phyloP scores from a whole-genome alignment of 805 yeast genomes.

The Candida succiphila region DNA sequence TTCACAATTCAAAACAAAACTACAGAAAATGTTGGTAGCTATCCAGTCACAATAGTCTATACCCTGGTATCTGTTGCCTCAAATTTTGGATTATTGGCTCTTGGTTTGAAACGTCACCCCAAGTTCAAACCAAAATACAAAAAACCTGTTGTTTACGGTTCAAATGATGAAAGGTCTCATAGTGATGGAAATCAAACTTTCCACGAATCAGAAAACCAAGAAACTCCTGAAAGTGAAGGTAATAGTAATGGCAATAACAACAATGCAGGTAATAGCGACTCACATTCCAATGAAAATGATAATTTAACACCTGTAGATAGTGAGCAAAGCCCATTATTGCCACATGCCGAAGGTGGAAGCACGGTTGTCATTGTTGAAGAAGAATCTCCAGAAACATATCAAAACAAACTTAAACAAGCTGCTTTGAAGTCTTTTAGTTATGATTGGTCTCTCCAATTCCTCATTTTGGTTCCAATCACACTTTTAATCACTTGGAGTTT shows the following conservation, averaged over 20 bases:
- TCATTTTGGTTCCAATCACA: conserved; percentile 57
- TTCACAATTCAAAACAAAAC: conserved; percentile 39
- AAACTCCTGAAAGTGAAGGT: neutral
- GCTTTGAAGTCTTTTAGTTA: conserved; percentile 43
- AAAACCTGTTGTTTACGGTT: conserved; percentile 13
- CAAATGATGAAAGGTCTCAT: conserved; percentile 5
- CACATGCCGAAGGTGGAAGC: conserved; percentile 5
- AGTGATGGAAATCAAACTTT: conserved; percentile 1
- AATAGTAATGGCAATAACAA: conserved; percentile 3
- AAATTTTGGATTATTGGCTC: conserved; percentile 42
- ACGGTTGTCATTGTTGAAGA: conserved; percentile 15
- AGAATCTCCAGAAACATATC: conserved; percentile 15
- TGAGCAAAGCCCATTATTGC: conserved; percentile 1
- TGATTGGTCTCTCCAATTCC: conserved; percentile 75
- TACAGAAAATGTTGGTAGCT: conserved; percentile 45
- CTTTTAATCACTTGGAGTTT: conserved; percentile 42
- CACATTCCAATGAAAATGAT: neutral
- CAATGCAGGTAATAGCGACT: neutral
- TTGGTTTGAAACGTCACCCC: conserved; percentile 23
- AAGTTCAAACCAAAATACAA: conserved; percentile 7
- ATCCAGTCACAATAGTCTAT: conserved; percentile 36
- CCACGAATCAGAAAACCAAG: neutral
- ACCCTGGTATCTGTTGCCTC: conserved; percentile 35
- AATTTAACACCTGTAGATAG: conserved; percentile 9
- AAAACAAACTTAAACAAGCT: conserved; percentile 16